Evolutionary conservation across 2,329 filamentous ascomycete species (phyloP), one percentile per base, ranked within the genome.

Genomic region (Fusarium graminum): DNA sequence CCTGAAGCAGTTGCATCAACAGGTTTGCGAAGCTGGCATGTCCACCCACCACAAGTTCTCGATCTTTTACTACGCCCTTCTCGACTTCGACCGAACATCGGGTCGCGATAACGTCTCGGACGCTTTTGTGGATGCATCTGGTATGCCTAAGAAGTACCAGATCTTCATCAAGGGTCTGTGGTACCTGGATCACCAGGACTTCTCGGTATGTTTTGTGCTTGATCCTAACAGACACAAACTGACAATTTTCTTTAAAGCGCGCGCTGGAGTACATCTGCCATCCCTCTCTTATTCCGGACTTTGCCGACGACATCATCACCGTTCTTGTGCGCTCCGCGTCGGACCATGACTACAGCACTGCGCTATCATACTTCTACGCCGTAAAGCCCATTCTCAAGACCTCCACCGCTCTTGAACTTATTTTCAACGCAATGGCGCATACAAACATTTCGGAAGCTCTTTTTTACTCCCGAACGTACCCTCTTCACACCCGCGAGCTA

Each of bases 101-200:
- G 81, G 82, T 19, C 81, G 83, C 5, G 78, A 83, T 17, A 82
- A 85, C 34, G 72, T 81, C 8, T 82, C 88, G 3, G 82, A 83
- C 19, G 63, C 74, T 2, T 93, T 94, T 69, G 87, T 89, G 16
- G 78, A 79, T 40, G 80, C 80, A 25, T 88, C 88, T 7, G 88
- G 89, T 65, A 83, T 96, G 50, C 92, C 93, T 2, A 83, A 85
- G 54, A 92, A 90, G 68, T 96, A 94, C 76, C 88, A 89, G 77
- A 87, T 92, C 43, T 92, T 94, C 71, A 92, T 95, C 79, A 88
- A 91, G 70, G 93, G 93, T 0, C 80, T 96, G 11, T 96, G 92
- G 92, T 83, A 91, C 71, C 82, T 97, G 75, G 93, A 97, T 74
- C 85, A 86, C 41, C 81, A 88, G 42, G 83, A 92, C 56, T 93